Conservation (phyloP, 2,329 filamentous ascomycete genomes). For the Aspergillus phoenicis region DNA sequence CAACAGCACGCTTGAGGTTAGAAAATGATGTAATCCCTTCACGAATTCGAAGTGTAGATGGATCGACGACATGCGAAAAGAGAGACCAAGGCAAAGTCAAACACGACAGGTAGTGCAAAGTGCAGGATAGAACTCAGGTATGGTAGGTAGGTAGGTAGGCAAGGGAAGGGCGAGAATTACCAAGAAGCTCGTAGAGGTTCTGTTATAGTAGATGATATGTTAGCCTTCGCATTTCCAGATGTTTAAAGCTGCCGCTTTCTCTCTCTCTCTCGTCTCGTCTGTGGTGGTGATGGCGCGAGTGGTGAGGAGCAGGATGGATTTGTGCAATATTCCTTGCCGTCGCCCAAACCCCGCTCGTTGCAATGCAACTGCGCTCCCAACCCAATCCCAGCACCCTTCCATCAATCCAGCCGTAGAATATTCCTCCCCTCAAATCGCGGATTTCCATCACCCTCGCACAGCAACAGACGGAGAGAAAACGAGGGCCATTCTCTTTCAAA, state of each 20-base stretch:
- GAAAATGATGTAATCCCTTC: constrained; percentile 30
- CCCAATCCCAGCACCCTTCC: neutral
- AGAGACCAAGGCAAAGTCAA: constrained; percentile 15
- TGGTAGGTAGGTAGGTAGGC: neutral
- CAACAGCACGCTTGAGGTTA: constrained; percentile 33
- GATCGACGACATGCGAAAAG: constrained; percentile 14
- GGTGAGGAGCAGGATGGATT: neutral
- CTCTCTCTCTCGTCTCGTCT: neutral
- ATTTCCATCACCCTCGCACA: neutral
- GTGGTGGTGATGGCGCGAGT: neutral
- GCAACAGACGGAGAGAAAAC: neutral
- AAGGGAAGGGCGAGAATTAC: constrained; percentile 58
- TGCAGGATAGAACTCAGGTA: neutral
- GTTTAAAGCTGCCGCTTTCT: neutral
- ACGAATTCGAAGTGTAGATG: constrained; percentile 6
- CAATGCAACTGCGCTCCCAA: neutral
- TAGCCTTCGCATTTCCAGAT: constrained; percentile 2
- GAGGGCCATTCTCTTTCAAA: neutral
- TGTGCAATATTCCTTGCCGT: constrained; percentile 1
- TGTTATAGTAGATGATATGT: constrained; percentile 52
- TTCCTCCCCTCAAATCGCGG: neutral
- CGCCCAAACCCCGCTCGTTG: constrained; percentile 6
- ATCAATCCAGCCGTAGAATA: no score
- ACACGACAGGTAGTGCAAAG: constrained; percentile 1
- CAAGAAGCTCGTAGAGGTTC: constrained; percentile 99